Percentiles rank a stretch among this genome's conserved stretches.
Conservation (phyloP, 306 rosid genomes). For the Quercus glauca region DNA sequence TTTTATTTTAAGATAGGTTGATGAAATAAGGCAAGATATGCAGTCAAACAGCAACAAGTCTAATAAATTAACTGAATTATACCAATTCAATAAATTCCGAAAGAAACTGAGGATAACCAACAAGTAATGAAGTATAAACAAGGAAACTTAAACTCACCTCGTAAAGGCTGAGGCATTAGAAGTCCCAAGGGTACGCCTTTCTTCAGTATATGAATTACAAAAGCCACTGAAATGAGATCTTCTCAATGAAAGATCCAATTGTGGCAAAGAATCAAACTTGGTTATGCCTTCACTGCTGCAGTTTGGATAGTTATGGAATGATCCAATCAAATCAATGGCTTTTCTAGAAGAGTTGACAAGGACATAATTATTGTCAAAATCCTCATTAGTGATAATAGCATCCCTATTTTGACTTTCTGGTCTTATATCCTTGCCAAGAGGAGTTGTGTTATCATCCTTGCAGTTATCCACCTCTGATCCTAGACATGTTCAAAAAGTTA, state of each 20-base stretch:
- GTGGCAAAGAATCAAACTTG: constrained; percentile 52
- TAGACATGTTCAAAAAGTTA: constrained; percentile 30
- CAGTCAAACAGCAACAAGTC: constrained; percentile 9
- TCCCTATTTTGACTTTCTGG: constrained; percentile 37
- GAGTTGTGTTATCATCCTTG: constrained; percentile 39
- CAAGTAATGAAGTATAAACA: constrained; percentile 1
- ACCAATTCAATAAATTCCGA: not conserved
- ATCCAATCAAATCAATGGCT: constrained; percentile 68
- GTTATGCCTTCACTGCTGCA: constrained; percentile 41
- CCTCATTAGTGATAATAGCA: constrained; percentile 46
- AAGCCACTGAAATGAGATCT: constrained; percentile 51
- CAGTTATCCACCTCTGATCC: constrained; percentile 38
- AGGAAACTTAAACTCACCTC: constrained; percentile 42
- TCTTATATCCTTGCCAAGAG: constrained; percentile 38
- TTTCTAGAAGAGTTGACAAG: constrained; percentile 51
- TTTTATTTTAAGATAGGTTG: not conserved
- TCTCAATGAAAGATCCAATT: constrained; percentile 85
- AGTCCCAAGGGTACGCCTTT: constrained; percentile 58
- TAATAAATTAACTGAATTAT: constrained; percentile 3
- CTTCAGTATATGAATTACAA: constrained; percentile 52
- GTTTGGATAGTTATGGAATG: constrained; percentile 42
- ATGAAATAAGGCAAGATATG: constrained; percentile 1
- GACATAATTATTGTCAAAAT: constrained; percentile 48
- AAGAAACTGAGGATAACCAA: not conserved
- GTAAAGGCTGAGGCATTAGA: constrained; percentile 88